These are phyloP conservation scores for Fraxinus albicans DNA, from an alignment of 305 asterid genomes.

Conservation along the genomic window DNA sequence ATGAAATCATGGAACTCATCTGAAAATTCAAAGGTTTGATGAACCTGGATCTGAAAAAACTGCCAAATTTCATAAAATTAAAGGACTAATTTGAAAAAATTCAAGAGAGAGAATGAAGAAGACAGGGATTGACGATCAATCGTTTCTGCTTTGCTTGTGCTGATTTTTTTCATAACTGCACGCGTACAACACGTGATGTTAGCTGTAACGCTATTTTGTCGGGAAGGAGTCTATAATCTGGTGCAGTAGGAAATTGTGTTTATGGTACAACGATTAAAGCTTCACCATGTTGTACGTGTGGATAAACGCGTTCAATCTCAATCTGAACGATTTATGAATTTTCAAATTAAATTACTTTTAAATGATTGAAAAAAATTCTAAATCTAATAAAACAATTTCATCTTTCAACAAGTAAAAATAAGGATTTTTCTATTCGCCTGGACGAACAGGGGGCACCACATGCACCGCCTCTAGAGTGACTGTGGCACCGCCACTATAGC, in stretches of 20 bases:
- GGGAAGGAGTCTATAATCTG: background rate
- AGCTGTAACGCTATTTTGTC: background rate
- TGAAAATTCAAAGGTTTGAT: conserved; percentile 24
- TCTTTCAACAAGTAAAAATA: too few relatives aligned
- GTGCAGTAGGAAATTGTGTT: background rate
- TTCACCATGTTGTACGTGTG: background rate
- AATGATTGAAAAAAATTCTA: too few relatives aligned
- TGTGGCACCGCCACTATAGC: too few relatives aligned
- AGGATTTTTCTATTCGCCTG: too few relatives aligned
- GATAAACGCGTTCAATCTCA: background rate
- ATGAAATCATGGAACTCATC: conserved; percentile 41
- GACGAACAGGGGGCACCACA: too few relatives aligned
- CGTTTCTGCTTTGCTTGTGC: background rate
- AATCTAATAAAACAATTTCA: too few relatives aligned
- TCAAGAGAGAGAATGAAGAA: conserved; percentile 17
- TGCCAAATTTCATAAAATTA: conserved; percentile 32
- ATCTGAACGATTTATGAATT: too few relatives aligned
- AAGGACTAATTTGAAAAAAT: conserved; percentile 9
- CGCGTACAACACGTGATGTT: background rate
- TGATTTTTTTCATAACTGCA: background rate
- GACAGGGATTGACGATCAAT: conserved; percentile 59
- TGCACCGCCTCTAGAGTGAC: too few relatives aligned
- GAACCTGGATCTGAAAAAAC: conserved; percentile 22
- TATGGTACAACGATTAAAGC: background rate
- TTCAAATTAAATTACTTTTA: too few relatives aligned